Conservation (phyloP, 2,329 filamentous ascomycete genomes). For the Phialocephala sp. region DNA sequence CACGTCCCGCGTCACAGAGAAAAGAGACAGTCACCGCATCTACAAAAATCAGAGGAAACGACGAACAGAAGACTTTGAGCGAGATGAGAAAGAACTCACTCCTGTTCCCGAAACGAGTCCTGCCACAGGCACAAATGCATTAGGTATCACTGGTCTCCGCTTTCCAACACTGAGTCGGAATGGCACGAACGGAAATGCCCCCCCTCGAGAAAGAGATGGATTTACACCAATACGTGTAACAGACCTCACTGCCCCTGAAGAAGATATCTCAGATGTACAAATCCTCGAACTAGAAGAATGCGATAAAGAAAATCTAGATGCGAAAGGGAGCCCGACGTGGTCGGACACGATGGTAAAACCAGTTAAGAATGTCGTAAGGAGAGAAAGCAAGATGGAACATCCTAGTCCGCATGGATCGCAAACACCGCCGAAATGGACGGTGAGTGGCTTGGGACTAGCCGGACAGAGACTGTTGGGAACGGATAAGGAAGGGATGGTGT, state of each 20-base stretch:
- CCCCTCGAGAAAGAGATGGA: not conserved
- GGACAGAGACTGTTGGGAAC: constrained; percentile 15
- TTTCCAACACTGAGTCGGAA: constrained; percentile 20
- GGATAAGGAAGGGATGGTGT: not conserved
- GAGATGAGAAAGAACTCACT: constrained; percentile 19
- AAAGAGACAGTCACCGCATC: constrained; percentile 18
- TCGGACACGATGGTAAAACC: constrained; percentile 33
- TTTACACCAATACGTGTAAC: not conserved
- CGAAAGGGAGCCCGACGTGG: constrained; percentile 24
- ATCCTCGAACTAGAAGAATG: not conserved
- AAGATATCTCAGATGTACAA: not conserved
- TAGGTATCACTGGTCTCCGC: not conserved
- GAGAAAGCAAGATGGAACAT: constrained; percentile 35
- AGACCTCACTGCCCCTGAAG: not conserved
- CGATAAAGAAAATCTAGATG: not conserved
- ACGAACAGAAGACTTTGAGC: constrained; percentile 12
- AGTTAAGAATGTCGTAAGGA: constrained; percentile 13
- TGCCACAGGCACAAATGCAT: constrained; percentile 1
- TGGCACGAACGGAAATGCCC: not conserved
- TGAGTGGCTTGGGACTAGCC: constrained; percentile 16
- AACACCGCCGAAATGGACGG: constrained; percentile 28
- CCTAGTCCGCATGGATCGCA: constrained; percentile 32
- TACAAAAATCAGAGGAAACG: constrained; percentile 23
- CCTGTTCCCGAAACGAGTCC: constrained; percentile 21
- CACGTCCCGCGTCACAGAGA: not conserved